These are phyloP conservation scores for Penicillium longicatenatum DNA, from an alignment of 495 filamentous ascomycete genomes.

Conservation along the genomic window DNA sequence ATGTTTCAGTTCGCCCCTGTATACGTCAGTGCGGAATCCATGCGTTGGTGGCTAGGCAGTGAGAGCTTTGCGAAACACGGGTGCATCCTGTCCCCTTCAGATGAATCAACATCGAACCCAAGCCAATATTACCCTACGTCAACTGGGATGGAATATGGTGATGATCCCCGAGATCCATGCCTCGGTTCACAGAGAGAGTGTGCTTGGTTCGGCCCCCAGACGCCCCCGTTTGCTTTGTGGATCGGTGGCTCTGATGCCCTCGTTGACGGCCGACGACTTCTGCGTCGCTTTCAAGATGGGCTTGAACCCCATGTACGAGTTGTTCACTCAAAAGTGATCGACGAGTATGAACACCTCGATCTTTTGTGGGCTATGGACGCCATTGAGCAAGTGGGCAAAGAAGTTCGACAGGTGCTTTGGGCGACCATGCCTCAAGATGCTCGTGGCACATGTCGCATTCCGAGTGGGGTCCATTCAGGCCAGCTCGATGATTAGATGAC, in stretches of 20 bases:
- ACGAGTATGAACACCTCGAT: slow-evolving; percentile 94
- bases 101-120: slow-evolving; percentile 63
- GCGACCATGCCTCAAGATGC: slow-evolving; percentile 59
- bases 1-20: slow-evolving; percentile 93
- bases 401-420: slow-evolving; percentile 85
- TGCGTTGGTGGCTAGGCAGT: slow-evolving; percentile 94
- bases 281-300: slow-evolving; percentile 73
- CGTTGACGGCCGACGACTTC: slow-evolving; percentile 77
- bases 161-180: slow-evolving; percentile 22
- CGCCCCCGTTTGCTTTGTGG: slow-evolving; percentile 89
- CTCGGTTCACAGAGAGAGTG: slow-evolving; percentile 40
- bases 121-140: neutral
- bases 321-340: slow-evolving; percentile 80
- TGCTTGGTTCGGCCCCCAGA: slow-evolving; percentile 81
- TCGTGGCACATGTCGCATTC: slow-evolving; percentile 60
- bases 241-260: slow-evolving; percentile 78
- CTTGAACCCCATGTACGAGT: slow-evolving; percentile 80
- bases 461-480: slow-evolving; percentile 23
- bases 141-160: slow-evolving; percentile 18
- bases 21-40: slow-evolving; percentile 85
- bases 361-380: slow-evolving; percentile 95
- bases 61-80: slow-evolving; percentile 90
- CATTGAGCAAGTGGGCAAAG: slow-evolving; percentile 79
- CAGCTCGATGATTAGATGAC: neutral
- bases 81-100: slow-evolving; percentile 81